A percentile compares a stretch with the other conserved stretches of the same genome.
Evolutionary conservation across 2,329 filamentous ascomycete genomes (phyloP).

Genomic region (Arthroderma sp.): DNA sequence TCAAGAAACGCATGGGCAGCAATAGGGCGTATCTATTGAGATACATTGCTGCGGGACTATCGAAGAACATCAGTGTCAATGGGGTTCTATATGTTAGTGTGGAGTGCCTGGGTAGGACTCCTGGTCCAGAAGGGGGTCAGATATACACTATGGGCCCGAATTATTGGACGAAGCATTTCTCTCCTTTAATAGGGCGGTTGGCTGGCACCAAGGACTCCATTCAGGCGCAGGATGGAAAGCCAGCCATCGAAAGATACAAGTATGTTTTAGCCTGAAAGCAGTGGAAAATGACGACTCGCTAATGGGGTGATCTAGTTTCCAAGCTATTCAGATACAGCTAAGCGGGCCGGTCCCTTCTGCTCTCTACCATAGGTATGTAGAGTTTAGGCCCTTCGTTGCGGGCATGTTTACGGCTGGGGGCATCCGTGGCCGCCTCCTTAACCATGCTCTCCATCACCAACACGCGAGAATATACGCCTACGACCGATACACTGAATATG

Average conservation of each 20-base stretch:
- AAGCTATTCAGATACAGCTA: constrained; percentile 83
- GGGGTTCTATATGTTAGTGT: constrained; percentile 61
- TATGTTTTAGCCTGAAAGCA: constrained; percentile 27
- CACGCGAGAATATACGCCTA: constrained; percentile 84
- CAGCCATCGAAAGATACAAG: constrained; percentile 61
- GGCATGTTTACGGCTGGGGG: constrained; percentile 74
- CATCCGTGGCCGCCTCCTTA: constrained; percentile 64
- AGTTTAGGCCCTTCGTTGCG: constrained; percentile 81
- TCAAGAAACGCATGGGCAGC: constrained; percentile 74
- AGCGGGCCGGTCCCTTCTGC: constrained; percentile 65
- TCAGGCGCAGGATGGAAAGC: constrained; percentile 42
- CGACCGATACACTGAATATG: constrained; percentile 60
- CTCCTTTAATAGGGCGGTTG: constrained; percentile 73
- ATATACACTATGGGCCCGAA: constrained; percentile 69
- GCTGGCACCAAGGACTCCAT: constrained; percentile 55
- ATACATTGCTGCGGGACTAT: constrained; percentile 51
- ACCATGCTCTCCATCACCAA: constrained; percentile 79
- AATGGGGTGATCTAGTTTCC: constrained; percentile 50
- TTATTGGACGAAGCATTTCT: constrained; percentile 70
- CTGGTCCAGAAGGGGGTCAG: constrained; percentile 49
- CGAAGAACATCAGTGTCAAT: constrained; percentile 50
- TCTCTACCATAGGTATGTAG: constrained; percentile 84
- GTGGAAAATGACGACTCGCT: background rate
- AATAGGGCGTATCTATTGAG: constrained; percentile 73
- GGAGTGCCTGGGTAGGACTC: constrained; percentile 62